phyloP scores from a whole-genome alignment of 352 stramenopile species.

The Thalassiosira sp. region DNA sequence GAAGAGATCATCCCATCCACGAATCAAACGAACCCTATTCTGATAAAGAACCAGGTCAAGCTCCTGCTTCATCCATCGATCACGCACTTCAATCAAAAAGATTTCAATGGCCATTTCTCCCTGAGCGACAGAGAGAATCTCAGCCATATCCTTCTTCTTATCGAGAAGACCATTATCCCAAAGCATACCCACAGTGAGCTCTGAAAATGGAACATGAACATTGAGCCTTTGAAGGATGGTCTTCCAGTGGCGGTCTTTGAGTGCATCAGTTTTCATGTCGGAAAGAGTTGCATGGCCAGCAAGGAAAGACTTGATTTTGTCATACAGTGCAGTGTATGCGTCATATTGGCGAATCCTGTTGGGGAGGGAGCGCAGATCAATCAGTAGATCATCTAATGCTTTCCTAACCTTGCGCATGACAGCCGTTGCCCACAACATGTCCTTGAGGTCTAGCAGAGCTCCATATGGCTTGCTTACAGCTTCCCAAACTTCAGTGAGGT shows the following conservation, averaged over 20 bases:
- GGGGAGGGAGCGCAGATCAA: conserved; percentile 92
- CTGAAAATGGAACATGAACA: conserved; percentile 90
- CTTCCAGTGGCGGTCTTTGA: conserved; percentile 99
- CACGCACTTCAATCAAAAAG: conserved; percentile 93
- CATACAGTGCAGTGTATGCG: conserved; percentile 92
- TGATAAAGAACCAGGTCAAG: conserved; percentile 87
- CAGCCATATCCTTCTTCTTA: conserved; percentile 92
- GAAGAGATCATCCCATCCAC: conserved; percentile 99
- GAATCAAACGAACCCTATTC: conserved; percentile 94
- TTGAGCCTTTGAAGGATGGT: conserved; percentile 93
- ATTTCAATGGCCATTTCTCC: conserved; percentile 99
- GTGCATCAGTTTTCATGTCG: conserved; percentile 97
- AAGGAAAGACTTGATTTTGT: conserved; percentile 92
- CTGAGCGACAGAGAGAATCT: conserved; percentile 97
- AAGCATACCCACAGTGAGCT: conserved; percentile 95
- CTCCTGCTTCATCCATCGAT: conserved; percentile 84
- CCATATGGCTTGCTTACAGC: conserved; percentile 89
- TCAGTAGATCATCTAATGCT: conserved; percentile 94
- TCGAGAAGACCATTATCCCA: conserved; percentile 94
- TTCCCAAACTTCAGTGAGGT: conserved; percentile 98
- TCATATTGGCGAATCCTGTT: conserved; percentile 97
- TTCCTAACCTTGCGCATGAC: conserved; percentile 95
- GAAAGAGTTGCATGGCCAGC: conserved; percentile 92
- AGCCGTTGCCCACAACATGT: conserved; percentile 92
- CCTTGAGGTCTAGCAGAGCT: conserved; percentile 90